phyloP scores from a whole-genome alignment of 805 yeast species.

The Cyberlindnera suaveolens region DNA sequence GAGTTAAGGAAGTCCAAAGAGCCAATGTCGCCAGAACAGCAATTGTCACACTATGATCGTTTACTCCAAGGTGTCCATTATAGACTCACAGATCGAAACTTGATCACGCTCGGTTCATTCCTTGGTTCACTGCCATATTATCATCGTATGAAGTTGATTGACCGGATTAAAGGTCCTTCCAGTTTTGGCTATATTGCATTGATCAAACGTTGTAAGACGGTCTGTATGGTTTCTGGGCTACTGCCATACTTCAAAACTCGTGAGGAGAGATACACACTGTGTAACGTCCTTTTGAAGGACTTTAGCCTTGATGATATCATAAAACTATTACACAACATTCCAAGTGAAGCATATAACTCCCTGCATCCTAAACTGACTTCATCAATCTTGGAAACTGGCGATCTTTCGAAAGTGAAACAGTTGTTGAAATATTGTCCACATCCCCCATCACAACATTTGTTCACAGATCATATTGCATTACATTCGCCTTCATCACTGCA shows the following conservation, averaged over 20 bases:
- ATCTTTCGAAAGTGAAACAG: neutral
- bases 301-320: constrained; percentile 6
- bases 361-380: constrained; percentile 7
- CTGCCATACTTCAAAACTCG: neutral
- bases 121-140: constrained; percentile 3
- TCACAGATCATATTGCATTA: neutral
- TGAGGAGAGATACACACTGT: constrained; percentile 2
- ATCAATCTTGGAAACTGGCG: neutral
- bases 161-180: neutral
- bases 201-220: constrained; percentile 2
- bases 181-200: neutral
- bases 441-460: neutral
- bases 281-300: neutral
- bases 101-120: constrained; percentile 1
- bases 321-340: neutral
- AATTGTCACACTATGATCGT: constrained; percentile 1
- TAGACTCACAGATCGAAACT: constrained; percentile 3
- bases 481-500: neutral
- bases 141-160: neutral
- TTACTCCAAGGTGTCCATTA: constrained; percentile 6
- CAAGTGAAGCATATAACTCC: constrained; percentile 2
- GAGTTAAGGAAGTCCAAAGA: neutral
- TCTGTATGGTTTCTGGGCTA: neutral
- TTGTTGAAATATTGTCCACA: neutral
- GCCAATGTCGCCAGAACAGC: constrained; percentile 6